Evolutionary conservation across 441 rosid species (phyloP), one percentile per base, ranked within the genome.

Genomic region (Adansonia grandidieri): DNA sequence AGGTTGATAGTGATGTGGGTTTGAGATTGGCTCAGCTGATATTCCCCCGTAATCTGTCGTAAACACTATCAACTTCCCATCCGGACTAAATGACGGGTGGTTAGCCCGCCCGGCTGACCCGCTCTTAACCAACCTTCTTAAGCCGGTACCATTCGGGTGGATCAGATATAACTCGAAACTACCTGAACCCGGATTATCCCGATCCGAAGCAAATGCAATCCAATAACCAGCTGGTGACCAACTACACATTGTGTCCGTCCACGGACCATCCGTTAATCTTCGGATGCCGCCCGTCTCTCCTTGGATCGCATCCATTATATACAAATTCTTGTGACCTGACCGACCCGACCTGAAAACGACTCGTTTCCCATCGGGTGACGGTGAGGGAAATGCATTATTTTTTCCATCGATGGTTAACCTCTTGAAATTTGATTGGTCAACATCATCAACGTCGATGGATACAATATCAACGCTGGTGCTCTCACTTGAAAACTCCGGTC

Each of bases 1-100:
- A 0, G 98, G 97, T 74, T 91, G 95, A 63, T 79, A 95, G 19
- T 91, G 94, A 85, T 95, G 98, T 19, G 93, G 86, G 84, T 86
- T 93, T 7, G 97, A 93, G 81, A 95, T 92, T 5, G 98, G 98
- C 85, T 95, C 98, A 0, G 94, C 97, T 17, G 98, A 95, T 66
- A 95, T 88, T 0, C 86, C 98, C 24, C 79, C 93, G 14, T 91
- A 91, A 74, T 95, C 98, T 3, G 98, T 86, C 0, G 98, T 91
- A 3, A 93, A 95, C 32, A 75, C 97, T 2, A 95, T 2, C 0
- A 84, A 80, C 80, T 91, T 87, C 13, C 96, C 92, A 75, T 95
- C 97, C 37, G 97, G 97, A 67, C 97, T 91, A 67, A 93, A 95
- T 64, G 65, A 65, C 0, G 98, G 96, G 73, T 95, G 98, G 87